Evolutionary conservation across 768 basidiomycete species (phyloP), one percentile per base, ranked within the genome.

Genomic region (Tylopilus sp.): DNA sequence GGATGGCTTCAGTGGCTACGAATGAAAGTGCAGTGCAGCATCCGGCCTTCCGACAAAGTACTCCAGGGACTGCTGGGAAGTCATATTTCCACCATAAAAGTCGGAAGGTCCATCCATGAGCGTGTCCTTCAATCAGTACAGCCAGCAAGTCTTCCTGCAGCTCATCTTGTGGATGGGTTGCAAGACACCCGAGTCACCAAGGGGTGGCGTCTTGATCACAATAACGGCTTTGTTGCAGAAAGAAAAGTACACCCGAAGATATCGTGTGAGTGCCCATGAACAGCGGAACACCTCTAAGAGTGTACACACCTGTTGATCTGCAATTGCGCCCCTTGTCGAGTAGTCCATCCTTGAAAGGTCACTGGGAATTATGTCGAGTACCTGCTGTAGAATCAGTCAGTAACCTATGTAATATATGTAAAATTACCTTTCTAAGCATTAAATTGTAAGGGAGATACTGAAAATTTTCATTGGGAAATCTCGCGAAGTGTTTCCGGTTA

Each of bases 301-400:
- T 1, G 11, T 13, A 7, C 60, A 46, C 23, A 64, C 67, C 47
- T 57, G 56, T 38, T 70, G 48, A 5, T 28, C 52, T 6, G 33
- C 51, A 5, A 67, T 46, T 17, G 26, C 28, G 23, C 52, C 52
- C 6, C 59, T 47, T 3, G 59, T 70, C 1, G 62, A 47, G n/a
- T 60, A 69, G 13, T 61, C 60, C 60, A 69, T 63, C 7, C 63
- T 62, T 17, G 55, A 25, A 13, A 63, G 44, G 48, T 64, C 68
- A 3, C 51, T 43, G 3, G 66, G 68, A 31, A 60, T 28, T 8
- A 66, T 50, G 4, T 62, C 58, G 0, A 64, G 47, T 4, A 62
- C 46, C 46, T 51, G 43, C 66, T 67, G 20, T 20, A 46, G 0
- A 26, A 7, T 28, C 1, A 2, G 17, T 68, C 39, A 58, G 10